Percentiles rank a stretch among this genome's conserved stretches.
Evolutionary conservation across 1,139 yeast species (phyloP).

Genomic region (Yamadazyma spencermartinsiae): DNA sequence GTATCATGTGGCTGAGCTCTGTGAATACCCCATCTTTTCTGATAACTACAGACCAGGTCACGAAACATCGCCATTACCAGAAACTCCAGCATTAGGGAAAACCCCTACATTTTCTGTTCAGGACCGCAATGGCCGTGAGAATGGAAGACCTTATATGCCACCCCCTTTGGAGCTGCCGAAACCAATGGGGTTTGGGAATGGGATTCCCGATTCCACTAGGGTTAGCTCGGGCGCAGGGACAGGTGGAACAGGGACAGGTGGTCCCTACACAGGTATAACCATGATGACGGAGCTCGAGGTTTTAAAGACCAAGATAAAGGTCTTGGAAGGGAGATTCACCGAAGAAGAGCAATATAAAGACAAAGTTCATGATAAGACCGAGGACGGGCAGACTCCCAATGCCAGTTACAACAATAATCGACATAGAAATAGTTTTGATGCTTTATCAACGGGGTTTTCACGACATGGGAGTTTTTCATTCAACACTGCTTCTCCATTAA

Average conservation of each 20-base stretch:
- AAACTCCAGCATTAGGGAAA: neutral
- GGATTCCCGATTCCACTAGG: no score
- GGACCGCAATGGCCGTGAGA: neutral
- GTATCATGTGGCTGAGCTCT: conserved; percentile 31
- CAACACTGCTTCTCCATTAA: conserved; percentile 4
- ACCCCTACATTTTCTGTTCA: conserved; percentile 1
- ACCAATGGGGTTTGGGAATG: neutral
- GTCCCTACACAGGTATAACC: no score
- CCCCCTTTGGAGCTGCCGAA: neutral
- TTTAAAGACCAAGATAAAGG: conserved; percentile 40
- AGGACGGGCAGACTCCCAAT: no score
- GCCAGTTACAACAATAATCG: neutral
- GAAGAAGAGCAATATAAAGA: neutral
- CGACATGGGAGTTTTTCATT: conserved; percentile 9
- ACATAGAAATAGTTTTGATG: neutral
- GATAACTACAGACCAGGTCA: neutral
- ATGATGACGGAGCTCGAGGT: conserved; percentile 22
- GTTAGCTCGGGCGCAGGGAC: no score
- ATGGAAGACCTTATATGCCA: no score
- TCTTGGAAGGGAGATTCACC: conserved; percentile 12
- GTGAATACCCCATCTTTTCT: conserved; percentile 29
- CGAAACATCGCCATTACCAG: neutral
- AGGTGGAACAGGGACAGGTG: no score
- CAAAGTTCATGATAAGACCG: no score
- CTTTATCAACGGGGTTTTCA: neutral